These are phyloP conservation scores for Fulvia fulva DNA, from an alignment of 2,329 filamentous ascomycete genomes.

Conservation along the genomic window DNA sequence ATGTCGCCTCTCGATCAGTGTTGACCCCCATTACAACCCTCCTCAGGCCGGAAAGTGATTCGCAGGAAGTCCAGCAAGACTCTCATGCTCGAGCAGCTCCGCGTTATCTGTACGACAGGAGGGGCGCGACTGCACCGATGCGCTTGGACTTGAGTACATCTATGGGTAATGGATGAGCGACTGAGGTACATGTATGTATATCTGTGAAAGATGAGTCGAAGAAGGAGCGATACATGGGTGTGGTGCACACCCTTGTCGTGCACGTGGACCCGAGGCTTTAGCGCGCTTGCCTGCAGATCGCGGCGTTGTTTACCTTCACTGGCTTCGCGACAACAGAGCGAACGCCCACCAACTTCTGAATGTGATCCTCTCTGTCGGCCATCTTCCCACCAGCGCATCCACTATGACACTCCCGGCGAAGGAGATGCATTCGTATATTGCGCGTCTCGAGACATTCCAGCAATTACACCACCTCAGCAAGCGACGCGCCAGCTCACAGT, in stretches of 20 bases:
- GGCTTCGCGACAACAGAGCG: slow-evolving; percentile 3
- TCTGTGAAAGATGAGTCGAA: not conserved
- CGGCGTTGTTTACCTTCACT: slow-evolving; percentile 14
- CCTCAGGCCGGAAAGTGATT: no score
- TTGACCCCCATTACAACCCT: no score
- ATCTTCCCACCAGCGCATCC: not conserved
- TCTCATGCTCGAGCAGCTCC: no score
- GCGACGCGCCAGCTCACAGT: slow-evolving; percentile 63
- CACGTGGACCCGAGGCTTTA: not conserved
- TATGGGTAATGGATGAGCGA: no score
- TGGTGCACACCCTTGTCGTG: not conserved
- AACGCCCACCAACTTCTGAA: not conserved
- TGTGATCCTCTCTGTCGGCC: slow-evolving; percentile 1
- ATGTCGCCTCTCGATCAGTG: no score
- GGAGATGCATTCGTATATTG: slow-evolving; percentile 62
- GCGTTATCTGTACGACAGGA: no score
- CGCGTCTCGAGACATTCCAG: slow-evolving; percentile 77
- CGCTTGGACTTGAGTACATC: no score
- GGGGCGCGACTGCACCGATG: no score
- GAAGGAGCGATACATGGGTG: not conserved
- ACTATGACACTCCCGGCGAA: slow-evolving; percentile 37
- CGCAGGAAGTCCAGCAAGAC: no score
- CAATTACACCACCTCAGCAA: slow-evolving; percentile 59
- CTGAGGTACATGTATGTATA: no score
- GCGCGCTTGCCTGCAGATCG: not conserved